Percentiles rank a stretch among this genome's conserved stretches.
These are phyloP conservation scores for Rhodotorula toruloides DNA, from an alignment of 768 basidiomycete species.

Conservation along the genomic window DNA sequence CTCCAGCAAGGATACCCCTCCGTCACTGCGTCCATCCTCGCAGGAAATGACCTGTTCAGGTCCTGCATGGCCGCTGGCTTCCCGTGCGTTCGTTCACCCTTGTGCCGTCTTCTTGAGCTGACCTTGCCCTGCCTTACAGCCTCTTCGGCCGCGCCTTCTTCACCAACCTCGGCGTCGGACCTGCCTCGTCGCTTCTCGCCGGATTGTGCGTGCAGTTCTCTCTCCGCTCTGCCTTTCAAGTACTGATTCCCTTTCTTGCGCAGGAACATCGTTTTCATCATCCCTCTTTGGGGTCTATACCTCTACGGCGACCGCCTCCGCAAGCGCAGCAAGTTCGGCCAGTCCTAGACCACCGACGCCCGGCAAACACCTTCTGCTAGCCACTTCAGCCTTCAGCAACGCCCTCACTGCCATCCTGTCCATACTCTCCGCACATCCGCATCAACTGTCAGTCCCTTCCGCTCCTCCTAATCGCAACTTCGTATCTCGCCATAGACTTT, in stretches of 20 bases:
- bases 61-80: conserved; percentile 41
- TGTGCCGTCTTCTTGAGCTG: neutral
- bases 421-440: too few relatives aligned
- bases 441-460: too few relatives aligned
- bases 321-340: conserved; percentile 5
- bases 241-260: neutral
- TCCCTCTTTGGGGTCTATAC: too few relatives aligned
- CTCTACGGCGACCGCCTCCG: conserved; percentile 6
- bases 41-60: conserved; percentile 47
- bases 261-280: too few relatives aligned
- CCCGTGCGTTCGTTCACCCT: conserved; percentile 10
- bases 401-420: neutral
- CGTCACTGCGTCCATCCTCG: conserved; percentile 44
- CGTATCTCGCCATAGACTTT: too few relatives aligned
- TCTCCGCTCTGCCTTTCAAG: too few relatives aligned
- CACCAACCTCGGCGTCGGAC: conserved; percentile 44
- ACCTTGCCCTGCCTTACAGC: neutral
- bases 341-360: too few relatives aligned
- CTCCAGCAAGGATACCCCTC: conserved; percentile 34
- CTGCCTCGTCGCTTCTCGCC: conserved; percentile 44
- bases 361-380: neutral
- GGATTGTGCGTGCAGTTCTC: conserved; percentile 37
- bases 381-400: neutral
- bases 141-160: conserved; percentile 45
- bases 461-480: too few relatives aligned